Base-by-base conservation (phyloP, 257 asterid genomes). In the Pogostemon cablin region DNA sequence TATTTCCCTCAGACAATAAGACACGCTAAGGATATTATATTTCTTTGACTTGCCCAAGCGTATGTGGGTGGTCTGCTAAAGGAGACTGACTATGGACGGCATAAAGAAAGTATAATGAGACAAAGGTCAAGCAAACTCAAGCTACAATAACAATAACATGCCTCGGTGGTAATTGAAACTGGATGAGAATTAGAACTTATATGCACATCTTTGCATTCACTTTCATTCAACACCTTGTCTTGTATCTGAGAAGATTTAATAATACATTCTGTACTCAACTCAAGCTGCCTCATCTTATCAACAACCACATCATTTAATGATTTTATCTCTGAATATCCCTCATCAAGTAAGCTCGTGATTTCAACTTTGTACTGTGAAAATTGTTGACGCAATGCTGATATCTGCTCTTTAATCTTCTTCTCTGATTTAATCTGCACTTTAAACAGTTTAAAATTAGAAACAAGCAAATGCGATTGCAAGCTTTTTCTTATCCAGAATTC, bases 191-290 rank as follows among this genome's bases (percentile, higher is more conserved):
- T 92, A 73, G 80, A 77, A 81, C 76, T 87, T 61, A 85, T 67
- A 74, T 81, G 97, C 56, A 90, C 99, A 79, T 91, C 96, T 78
- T 78, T 84, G 81, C 89, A 85, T 81, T 87, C 95, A 72, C 75
- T 81, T 69, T 84, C 89, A 38, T 53, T 67, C 10, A 81, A 65
- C 72, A 83, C 87, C 57, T 60, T 62, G 55, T 83, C 85, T 72
- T 81, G 79, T 48, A 63, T 66, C 58, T 34, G 65, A 68, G 81
- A 73, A 71, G 86, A 78, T 62, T 72, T 59, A 62, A 59, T 56
- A 73, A 72, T 69, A 71, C 74, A 76, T 75, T 77, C 89, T 66
- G 75, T 48, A 60, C 78, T 73, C 42, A 68, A 46, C 54, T 85
- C 90, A 48, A 85, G 81, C 80, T 82, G 86, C 78, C 71, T 79